These are phyloP conservation scores for Fusarium tjaetaba DNA, from an alignment of 2,329 filamentous ascomycete species.

Conservation along the genomic window DNA sequence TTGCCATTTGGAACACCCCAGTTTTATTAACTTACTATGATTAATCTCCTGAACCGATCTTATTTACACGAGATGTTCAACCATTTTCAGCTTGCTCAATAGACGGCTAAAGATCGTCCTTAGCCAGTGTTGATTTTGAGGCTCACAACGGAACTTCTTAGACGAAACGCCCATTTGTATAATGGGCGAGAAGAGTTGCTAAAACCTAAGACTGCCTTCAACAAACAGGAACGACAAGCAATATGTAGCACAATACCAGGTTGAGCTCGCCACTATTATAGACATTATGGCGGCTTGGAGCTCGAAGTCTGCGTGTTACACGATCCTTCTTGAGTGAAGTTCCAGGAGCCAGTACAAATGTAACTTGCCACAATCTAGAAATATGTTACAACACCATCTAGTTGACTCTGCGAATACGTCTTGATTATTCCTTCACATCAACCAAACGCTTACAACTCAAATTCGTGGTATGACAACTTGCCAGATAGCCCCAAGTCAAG, in stretches of 20 bases:
- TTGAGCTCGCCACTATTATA: neutral
- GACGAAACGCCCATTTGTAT: neutral
- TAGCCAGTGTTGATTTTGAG: neutral
- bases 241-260: neutral
- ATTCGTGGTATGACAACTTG: neutral
- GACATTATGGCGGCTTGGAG: neutral
- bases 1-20: neutral
- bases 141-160: neutral
- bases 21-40: neutral
- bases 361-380: neutral
- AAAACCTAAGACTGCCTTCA: neutral
- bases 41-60: neutral
- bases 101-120: neutral
- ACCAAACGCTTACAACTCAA: neutral
- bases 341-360: neutral
- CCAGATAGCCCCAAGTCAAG: neutral
- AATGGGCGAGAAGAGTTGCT: neutral
- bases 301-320: neutral
- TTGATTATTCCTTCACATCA: neutral
- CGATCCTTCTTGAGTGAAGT: neutral
- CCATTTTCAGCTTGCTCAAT: neutral
- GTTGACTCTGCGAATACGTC: neutral
- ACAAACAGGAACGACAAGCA: neutral
- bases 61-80: neutral
- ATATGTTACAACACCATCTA: neutral